Conservation (phyloP, 441 rosid genomes). For the Aleurites moluccanus region DNA sequence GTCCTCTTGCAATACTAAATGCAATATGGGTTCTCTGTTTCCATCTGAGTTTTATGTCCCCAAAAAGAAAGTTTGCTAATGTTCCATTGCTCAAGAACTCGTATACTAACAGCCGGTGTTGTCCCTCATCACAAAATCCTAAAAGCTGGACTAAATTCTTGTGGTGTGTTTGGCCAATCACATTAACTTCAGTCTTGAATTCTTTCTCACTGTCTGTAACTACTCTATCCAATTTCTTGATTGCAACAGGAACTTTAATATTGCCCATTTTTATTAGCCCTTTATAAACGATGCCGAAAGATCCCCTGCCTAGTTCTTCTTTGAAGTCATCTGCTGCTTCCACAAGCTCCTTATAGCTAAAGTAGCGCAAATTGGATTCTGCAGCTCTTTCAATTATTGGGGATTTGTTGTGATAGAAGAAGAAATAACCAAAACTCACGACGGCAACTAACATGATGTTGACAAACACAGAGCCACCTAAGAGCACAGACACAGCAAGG, state of each 20-base stretch:
- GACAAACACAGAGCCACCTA: slow-evolving; percentile 32
- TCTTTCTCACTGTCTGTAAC: slow-evolving; percentile 30
- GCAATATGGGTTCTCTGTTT: slow-evolving; percentile 34
- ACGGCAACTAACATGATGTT: slow-evolving; percentile 24
- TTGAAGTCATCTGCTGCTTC: slow-evolving; percentile 34
- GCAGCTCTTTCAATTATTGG: background rate
- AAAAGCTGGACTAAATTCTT: slow-evolving; percentile 42
- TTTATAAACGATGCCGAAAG: slow-evolving; percentile 39
- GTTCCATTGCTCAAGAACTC: slow-evolving; percentile 50
- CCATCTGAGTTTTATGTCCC: slow-evolving; percentile 37
- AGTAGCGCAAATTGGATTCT: slow-evolving; percentile 27
- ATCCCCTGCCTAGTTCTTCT: slow-evolving; percentile 46
- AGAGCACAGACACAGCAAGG: slow-evolving; percentile 19
- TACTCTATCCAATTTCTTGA: slow-evolving; percentile 31
- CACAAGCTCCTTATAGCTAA: slow-evolving; percentile 35
- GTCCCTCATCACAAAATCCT: slow-evolving; percentile 46
- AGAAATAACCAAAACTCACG: slow-evolving; percentile 15
- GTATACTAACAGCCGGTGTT: slow-evolving; percentile 43
- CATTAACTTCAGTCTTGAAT: slow-evolving; percentile 35
- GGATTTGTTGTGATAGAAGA: slow-evolving; percentile 11
- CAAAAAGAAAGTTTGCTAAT: slow-evolving; percentile 30
- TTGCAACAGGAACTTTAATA: slow-evolving; percentile 14
- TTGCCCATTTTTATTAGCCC: slow-evolving; percentile 18
- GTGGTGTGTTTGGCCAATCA: slow-evolving; percentile 43
- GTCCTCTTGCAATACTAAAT: slow-evolving; percentile 37